Base-by-base conservation (phyloP, 2,329 filamentous ascomycete genomes). In the Colletotrichum karsti region DNA sequence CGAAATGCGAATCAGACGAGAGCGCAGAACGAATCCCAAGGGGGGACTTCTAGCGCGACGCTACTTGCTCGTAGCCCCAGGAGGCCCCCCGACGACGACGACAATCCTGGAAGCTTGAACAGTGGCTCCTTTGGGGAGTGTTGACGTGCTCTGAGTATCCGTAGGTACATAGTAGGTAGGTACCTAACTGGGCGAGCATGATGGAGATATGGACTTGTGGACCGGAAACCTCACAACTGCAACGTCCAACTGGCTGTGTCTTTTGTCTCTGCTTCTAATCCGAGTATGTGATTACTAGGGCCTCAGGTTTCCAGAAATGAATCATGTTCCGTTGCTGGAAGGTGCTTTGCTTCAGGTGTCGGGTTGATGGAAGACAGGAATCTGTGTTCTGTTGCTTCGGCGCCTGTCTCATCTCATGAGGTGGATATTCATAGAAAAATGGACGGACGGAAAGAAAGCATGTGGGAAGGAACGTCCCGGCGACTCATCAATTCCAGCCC, bases 31-130 rank as follows among this genome's bases (percentile, higher is more conserved):
- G 42, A 41, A 22, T 28, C n/a, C 33, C 30, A 18, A 26, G 26
- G n/a, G 62, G 55, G 28, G 37, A n/a, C n/a, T 13, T 35, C 24
- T 65, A 48, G 56, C 46, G 46, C 22, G 26, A 22, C 56, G 56
- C 56, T 48, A 48, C 56, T 22, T 50, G 15, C 22, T 55, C 62
- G 20, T 51, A 64, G 53, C 62, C 35, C 44, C 55, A 60, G 44
- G 53, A 55, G 57, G 57, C 13, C 57, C 54, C 39, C 37, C 39
- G n/a, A n/a, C n/a, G n/a, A n/a, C 63, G 30, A 66, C 28, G 56
- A 48, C 39, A 48, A 55, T 67, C 58, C 33, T 62, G 50, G 50
- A 59, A 67, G 63, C 63, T 63, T 63, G 63, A 67, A 63, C 35
- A 63, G 58, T 63, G 63, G 58, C 28, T 22, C 57, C 22, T 44